Conservation (phyloP, 1,139 yeast species). For the Zygosaccharomyces sapae region DNA sequence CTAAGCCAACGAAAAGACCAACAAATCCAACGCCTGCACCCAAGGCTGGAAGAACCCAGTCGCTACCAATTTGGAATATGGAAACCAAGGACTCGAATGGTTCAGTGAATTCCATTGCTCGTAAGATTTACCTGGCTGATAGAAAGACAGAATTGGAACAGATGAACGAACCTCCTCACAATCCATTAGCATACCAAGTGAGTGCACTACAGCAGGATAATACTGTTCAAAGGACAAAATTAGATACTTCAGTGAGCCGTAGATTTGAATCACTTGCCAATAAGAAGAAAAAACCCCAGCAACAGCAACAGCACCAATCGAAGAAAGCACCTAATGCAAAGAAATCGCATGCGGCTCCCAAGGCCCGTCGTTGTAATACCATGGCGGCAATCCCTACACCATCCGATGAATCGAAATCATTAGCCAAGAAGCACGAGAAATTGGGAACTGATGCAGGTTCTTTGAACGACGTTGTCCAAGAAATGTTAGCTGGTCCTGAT, state of each 20-base stretch:
- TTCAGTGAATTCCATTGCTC: slow-evolving; percentile 40
- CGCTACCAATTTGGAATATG: slow-evolving; percentile 53
- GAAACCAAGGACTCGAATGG: slow-evolving; percentile 37
- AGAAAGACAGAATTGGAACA: slow-evolving; percentile 26
- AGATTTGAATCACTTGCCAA: slow-evolving; percentile 35
- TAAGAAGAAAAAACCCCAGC: slow-evolving; percentile 38
- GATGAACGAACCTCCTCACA: slow-evolving; percentile 14
- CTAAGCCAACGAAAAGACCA: slow-evolving; percentile 24
- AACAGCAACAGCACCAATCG: slow-evolving; percentile 33
- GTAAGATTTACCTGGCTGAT: slow-evolving; percentile 43
- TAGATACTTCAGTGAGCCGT: slow-evolving; percentile 34
- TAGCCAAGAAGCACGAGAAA: not conserved
- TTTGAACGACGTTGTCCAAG: slow-evolving; percentile 38
- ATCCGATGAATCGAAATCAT: slow-evolving; percentile 1
- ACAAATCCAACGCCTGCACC: slow-evolving; percentile 41
- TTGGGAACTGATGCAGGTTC: not conserved
- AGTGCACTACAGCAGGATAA: slow-evolving; percentile 29
- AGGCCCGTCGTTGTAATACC: slow-evolving; percentile 19
- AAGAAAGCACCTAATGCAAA: slow-evolving; percentile 5
- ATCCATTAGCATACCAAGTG: slow-evolving; percentile 24
- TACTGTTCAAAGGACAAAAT: slow-evolving; percentile 23
- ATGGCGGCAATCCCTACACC: slow-evolving; percentile 16
- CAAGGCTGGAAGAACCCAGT: slow-evolving; percentile 63
- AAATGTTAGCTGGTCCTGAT: slow-evolving; percentile 41
- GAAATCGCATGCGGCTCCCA: slow-evolving; percentile 9